A percentile compares a stretch with the other conserved stretches of the same genome.
These are phyloP conservation scores for Achaetomiella virescens DNA, from an alignment of 495 filamentous ascomycete genomes.

Conservation along the genomic window DNA sequence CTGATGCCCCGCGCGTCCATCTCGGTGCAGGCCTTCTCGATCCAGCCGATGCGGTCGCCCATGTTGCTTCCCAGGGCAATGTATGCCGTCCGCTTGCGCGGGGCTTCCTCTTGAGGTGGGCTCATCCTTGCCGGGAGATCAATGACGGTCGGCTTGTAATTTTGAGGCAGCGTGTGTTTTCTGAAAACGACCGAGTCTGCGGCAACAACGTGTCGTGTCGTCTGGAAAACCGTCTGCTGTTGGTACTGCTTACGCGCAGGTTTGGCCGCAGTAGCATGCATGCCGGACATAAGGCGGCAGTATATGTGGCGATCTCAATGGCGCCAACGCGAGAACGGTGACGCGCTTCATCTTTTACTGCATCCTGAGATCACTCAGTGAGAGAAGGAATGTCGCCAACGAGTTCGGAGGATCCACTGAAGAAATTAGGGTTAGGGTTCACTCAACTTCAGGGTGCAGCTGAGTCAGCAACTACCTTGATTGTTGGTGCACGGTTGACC, in stretches of 20 bases:
- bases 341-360: constrained; percentile 9
- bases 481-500: constrained; percentile 3
- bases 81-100: constrained; percentile 49
- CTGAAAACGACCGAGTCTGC: constrained; percentile 16
- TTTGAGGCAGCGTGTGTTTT: constrained; percentile 22
- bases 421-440: constrained; percentile 4
- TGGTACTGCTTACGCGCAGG: constrained; percentile 6
- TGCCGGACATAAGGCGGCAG: neutral
- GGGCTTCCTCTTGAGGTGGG: neutral
- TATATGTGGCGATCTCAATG: constrained; percentile 2
- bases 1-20: constrained; percentile 66
- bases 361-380: constrained; percentile 1
- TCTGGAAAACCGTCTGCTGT: constrained; percentile 7
- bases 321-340: neutral
- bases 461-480: neutral
- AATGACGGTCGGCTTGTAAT: constrained; percentile 2
- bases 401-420: constrained; percentile 5
- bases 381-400: neutral
- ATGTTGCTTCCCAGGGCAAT: constrained; percentile 92
- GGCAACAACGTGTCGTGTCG: constrained; percentile 1
- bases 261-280: neutral
- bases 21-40: constrained; percentile 72
- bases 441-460: too few species aligned
- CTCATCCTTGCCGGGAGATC: constrained; percentile 15
- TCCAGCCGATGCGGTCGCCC: constrained; percentile 75